Evolutionary conservation across 371 early-diverging fungal species (phyloP).

Genomic region (Mucor saturninus): DNA sequence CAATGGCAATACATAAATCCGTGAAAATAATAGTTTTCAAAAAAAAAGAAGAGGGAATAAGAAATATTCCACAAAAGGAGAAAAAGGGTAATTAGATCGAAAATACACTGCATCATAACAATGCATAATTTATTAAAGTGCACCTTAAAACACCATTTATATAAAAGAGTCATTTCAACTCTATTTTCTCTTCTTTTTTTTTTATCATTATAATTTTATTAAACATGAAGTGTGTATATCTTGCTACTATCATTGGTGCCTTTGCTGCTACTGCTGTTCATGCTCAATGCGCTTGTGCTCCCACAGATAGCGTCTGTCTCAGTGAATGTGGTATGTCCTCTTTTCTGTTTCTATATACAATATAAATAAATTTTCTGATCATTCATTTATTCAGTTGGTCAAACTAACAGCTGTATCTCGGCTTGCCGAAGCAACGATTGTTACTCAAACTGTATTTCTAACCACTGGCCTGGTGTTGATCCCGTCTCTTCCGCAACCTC

Average conservation of each 20-base stretch:
- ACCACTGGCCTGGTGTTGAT: slow-evolving; percentile 42
- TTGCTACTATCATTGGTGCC: slow-evolving; percentile 20
- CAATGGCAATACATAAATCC: too few relatives aligned
- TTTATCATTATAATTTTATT: neutral
- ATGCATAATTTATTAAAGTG: too few relatives aligned
- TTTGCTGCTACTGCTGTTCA: slow-evolving; percentile 18
- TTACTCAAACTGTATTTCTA: slow-evolving; percentile 35
- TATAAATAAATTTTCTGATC: neutral
- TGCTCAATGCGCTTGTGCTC: slow-evolving; percentile 35
- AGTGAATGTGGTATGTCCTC: slow-evolving; percentile 35
- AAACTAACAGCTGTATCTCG: slow-evolving; percentile 34
- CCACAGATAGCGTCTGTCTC: slow-evolving; percentile 29
- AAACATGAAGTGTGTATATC: slow-evolving; percentile 18
- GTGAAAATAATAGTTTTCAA: too few relatives aligned
- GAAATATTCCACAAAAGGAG: neutral
- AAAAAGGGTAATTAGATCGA: slow-evolving; percentile 3
- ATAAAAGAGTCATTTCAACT: neutral
- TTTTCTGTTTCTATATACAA: neutral
- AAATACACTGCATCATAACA: neutral
- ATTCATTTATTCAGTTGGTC: slow-evolving; percentile 25
- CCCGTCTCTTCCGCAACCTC: neutral
- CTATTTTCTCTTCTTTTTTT: neutral
- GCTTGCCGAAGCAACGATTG: slow-evolving; percentile 30
- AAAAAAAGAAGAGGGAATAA: neutral
- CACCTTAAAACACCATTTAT: neutral